Percentiles rank a stretch among this genome's conserved stretches.
Conservation (phyloP, 2,329 filamentous ascomycete genomes). For the Venturia aucupariae region DNA sequence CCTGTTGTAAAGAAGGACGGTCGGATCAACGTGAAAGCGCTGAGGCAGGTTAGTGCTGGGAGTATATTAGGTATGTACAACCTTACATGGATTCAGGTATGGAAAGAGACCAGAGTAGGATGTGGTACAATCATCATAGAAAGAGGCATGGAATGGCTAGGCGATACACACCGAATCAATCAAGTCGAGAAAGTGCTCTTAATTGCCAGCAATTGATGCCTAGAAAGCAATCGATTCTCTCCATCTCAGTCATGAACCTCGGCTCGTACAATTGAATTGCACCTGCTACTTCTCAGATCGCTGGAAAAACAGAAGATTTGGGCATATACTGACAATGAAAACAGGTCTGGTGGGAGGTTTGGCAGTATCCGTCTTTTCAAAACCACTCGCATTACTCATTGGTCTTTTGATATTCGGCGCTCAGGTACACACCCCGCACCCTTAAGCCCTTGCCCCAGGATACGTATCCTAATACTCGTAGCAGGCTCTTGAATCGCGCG, state of each 20-base stretch:
- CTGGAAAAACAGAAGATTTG: background rate
- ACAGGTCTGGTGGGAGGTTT: conserved; percentile 55
- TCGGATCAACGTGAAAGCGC: conserved; percentile 30
- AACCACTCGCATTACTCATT: conserved; percentile 57
- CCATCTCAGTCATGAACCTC: background rate
- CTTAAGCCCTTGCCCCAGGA: background rate
- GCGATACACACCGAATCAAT: background rate
- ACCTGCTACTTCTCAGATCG: background rate
- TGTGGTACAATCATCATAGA: background rate
- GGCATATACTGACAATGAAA: background rate
- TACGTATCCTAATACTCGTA: conserved; percentile 2
- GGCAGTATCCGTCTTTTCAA: conserved; percentile 60
- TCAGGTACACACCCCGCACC: conserved; percentile 42
- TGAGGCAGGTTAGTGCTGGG: conserved; percentile 38
- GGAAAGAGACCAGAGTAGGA: background rate
- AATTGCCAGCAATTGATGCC: too few species aligned
- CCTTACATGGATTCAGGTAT: background rate
- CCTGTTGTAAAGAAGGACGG: conserved; percentile 31
- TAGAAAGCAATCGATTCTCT: background rate
- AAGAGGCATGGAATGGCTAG: background rate
- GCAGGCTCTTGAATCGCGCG: conserved; percentile 42
- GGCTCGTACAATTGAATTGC: background rate
- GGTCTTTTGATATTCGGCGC: conserved; percentile 55
- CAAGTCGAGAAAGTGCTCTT: too few species aligned
- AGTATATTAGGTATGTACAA: conserved; percentile 34